These are phyloP conservation scores for Lathyrus oleraceus DNA, from an alignment of 306 rosid species.

Conservation along the genomic window DNA sequence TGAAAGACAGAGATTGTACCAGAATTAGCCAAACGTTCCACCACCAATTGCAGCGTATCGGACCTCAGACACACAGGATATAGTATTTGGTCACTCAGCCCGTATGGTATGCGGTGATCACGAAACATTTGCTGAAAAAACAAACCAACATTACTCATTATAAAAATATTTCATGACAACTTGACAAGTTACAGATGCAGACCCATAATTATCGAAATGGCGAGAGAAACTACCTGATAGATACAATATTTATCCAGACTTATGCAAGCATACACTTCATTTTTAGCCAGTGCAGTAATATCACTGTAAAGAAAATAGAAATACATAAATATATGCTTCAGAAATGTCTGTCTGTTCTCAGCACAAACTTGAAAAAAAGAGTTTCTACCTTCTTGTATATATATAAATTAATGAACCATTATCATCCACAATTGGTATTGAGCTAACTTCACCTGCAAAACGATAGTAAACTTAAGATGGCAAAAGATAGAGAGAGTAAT, in stretches of 20 bases:
- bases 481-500: constrained; percentile 19
- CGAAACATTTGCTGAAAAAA: constrained; percentile 14
- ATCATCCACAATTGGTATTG: constrained; percentile 65
- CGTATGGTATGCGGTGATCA: constrained; percentile 37
- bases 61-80: constrained; percentile 50
- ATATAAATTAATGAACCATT: constrained; percentile 52
- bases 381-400: constrained; percentile 60
- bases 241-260: constrained; percentile 50
- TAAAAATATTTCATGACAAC: not conserved
- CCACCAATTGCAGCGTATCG: constrained; percentile 57
- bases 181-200: constrained; percentile 12
- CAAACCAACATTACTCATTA: too few species aligned
- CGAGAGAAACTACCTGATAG: constrained; percentile 53
- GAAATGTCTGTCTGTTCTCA: not conserved
- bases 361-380: not conserved
- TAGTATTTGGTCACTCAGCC: too few species aligned
- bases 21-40: constrained; percentile 59
- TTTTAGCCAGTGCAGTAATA: constrained; percentile 62
- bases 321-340: constrained; percentile 8
- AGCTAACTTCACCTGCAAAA: constrained; percentile 67
- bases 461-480: constrained; percentile 26
- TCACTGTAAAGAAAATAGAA: constrained; percentile 52
- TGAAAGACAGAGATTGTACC: constrained; percentile 36
- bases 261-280: constrained; percentile 54
- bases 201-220: not conserved